Conservation (phyloP, 2,329 filamentous ascomycete species). For the Ambrosiella beaveri region DNA sequence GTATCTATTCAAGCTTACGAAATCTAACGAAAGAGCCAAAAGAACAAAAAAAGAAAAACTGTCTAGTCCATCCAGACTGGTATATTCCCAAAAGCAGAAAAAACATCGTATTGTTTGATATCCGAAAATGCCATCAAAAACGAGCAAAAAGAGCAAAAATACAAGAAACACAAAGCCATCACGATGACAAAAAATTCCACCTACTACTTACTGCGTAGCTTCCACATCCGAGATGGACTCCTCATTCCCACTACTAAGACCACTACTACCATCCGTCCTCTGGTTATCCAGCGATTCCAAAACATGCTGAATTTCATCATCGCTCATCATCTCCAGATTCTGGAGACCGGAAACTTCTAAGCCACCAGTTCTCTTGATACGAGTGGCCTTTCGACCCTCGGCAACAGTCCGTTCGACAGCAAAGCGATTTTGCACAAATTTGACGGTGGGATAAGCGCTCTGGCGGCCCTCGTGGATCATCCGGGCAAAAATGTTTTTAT, state of each 20-base stretch:
- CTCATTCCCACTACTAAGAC: not conserved
- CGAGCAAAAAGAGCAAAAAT: not conserved
- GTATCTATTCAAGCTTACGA: not conserved
- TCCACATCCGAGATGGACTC: not conserved
- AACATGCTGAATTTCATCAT: conserved; percentile 39
- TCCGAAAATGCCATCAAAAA: not conserved
- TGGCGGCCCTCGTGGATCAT: conserved; percentile 89
- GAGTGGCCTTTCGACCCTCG: conserved; percentile 36
- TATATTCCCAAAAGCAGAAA: not conserved
- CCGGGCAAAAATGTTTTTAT: conserved; percentile 52
- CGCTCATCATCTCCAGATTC: conserved; percentile 40
- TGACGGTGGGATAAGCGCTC: conserved; percentile 76
- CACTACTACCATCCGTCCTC: conserved; percentile 10
- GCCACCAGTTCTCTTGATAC: conserved; percentile 32
- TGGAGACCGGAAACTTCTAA: conserved; percentile 23
- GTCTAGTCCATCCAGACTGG: not conserved
- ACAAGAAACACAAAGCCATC: not conserved
- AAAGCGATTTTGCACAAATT: conserved; percentile 77
- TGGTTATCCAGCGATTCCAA: conserved; percentile 20
- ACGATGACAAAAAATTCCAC: not conserved
- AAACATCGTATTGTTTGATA: not conserved
- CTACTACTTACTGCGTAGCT: not conserved
- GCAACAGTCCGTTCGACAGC: conserved; percentile 61
- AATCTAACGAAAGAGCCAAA: not conserved
- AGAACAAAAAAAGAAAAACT: not conserved